Base-by-base conservation (phyloP, 305 asterid genomes). In the Rubia tinctorum region DNA sequence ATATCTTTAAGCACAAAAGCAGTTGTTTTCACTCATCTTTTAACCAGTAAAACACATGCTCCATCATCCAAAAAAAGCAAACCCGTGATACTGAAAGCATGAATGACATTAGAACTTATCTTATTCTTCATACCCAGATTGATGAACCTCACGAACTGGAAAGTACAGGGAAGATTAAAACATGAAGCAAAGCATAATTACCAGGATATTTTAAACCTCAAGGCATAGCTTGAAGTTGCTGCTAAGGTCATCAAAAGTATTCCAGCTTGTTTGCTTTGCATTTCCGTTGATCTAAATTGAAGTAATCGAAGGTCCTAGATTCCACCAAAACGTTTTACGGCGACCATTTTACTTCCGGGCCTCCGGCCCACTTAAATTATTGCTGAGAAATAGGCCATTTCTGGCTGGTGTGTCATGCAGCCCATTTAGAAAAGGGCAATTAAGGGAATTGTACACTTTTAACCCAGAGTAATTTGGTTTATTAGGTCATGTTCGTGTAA, bases 151-250 rank as follows among this genome's bases (percentile, higher is more conserved):
- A 59, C 60, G 56, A 67, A 12, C 53, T 20, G 64, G 61, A 27
- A 71, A 44, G 7, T 47, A 45, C 7, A 58, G 55, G 51, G 68
- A 59, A 44, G n/a, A 39, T 0, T 66, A 8, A 64, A 25, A 12
- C 13, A 8, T 65, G 37, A 77, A 72, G 77, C n/a, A 72, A 77
- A 59, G 80, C 43, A 77, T 58, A 20, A 23, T 71, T 62, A 61
- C 79, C 70, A 53, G 53, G 15, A 40, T 18, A 39, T 18, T 43
- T 42, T 7, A 67, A 42, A 25, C 56, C 49, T 23, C 71, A 22
- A 13, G 72, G 68, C 8, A n/a, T 59, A n/a, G 49, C 37, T 49
- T 59, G 61, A 77, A 65, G 63, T 40, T 40, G 70, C 66, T 43
- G 68, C 27, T 77, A 55, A 63, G 49, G 34, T 77, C 27, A 67